Conservation (phyloP, 768 basidiomycete genomes). For the Mycena kentingensis region DNA sequence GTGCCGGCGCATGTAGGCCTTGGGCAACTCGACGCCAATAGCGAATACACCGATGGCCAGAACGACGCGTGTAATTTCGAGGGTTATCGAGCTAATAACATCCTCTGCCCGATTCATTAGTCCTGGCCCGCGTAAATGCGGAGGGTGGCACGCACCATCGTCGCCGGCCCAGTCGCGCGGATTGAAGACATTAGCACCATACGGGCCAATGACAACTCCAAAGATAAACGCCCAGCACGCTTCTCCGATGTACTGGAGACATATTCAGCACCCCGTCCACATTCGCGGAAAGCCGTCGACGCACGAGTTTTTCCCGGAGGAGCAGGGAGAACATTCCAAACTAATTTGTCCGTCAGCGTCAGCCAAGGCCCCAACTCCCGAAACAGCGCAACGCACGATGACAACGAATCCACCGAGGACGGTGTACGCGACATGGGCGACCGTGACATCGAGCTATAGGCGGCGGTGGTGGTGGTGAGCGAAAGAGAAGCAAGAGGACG, state of each 20-base stretch:
- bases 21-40: slow-evolving; percentile 95
- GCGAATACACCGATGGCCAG: slow-evolving; percentile 97
- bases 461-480: neutral
- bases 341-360: slow-evolving; percentile 36
- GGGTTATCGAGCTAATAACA: slow-evolving; percentile 71
- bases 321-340: slow-evolving; percentile 96
- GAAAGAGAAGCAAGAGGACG: neutral
- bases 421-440: slow-evolving; percentile 77
- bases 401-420: slow-evolving; percentile 83
- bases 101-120: slow-evolving; percentile 32
- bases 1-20: slow-evolving; percentile 91
- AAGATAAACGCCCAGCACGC: slow-evolving; percentile 94
- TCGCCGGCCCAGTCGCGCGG: slow-evolving; percentile 73
- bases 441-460: slow-evolving; percentile 63
- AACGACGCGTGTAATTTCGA: slow-evolving; percentile 90
- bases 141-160: slow-evolving; percentile 9
- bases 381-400: slow-evolving; percentile 72
- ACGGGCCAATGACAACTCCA: slow-evolving; percentile 89
- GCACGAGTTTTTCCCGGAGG: slow-evolving; percentile 75
- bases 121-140: neutral
- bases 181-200: slow-evolving; percentile 79
- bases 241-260: slow-evolving; percentile 93
- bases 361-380: slow-evolving; percentile 48
- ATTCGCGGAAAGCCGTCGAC: slow-evolving; percentile 20
- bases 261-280: slow-evolving; percentile 43